Percentiles rank a stretch among this genome's conserved stretches.
Evolutionary conservation across 148 eudicot species (phyloP).

Genomic region (Dianthus caryophyllus): DNA sequence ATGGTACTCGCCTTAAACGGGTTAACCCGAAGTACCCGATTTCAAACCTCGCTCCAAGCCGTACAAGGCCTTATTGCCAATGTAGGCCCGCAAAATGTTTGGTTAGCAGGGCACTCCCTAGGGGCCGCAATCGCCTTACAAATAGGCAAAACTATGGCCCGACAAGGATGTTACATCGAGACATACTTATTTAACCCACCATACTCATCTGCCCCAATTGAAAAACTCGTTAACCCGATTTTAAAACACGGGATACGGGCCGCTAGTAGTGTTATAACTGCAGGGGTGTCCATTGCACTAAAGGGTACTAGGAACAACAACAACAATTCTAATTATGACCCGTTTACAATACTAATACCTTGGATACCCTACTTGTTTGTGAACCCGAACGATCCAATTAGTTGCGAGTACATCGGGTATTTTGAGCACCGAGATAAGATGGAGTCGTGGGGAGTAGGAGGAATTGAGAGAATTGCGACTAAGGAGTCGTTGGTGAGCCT

Average conservation of each 20-base stretch:
- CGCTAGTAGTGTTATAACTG: conserved; percentile 41
- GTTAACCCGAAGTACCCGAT: conserved; percentile 43
- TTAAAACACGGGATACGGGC: conserved; percentile 44
- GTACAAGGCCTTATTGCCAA: conserved; percentile 12
- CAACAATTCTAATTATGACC: conserved; percentile 25
- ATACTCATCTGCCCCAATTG: conserved; percentile 47
- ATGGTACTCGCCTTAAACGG: conserved; percentile 34
- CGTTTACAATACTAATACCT: conserved; percentile 17
- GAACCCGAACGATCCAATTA: conserved; percentile 32
- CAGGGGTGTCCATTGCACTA: conserved; percentile 38
- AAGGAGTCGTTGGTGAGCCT: conserved; percentile 20
- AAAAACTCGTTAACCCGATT: conserved; percentile 28
- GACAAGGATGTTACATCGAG: conserved; percentile 38
- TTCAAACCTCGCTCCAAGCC: conserved; percentile 28
- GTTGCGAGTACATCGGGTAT: conserved; percentile 40
- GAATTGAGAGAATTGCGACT: conserved; percentile 27
- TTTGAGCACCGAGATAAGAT: conserved; percentile 36
- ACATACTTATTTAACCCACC: conserved; percentile 86
- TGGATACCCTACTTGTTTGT: conserved; percentile 41
- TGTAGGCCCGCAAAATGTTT: conserved; percentile 30
- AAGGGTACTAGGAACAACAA: conserved; percentile 7
- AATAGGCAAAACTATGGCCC: conserved; percentile 53
- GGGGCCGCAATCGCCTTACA: conserved; percentile 77
- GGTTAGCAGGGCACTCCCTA: conserved; percentile 77
- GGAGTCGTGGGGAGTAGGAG: conserved; percentile 25